A percentile compares a stretch with the other conserved stretches of the same genome.
Conservation (phyloP, 2,329 filamentous ascomycete species). For the Setomelanomma holmii region DNA sequence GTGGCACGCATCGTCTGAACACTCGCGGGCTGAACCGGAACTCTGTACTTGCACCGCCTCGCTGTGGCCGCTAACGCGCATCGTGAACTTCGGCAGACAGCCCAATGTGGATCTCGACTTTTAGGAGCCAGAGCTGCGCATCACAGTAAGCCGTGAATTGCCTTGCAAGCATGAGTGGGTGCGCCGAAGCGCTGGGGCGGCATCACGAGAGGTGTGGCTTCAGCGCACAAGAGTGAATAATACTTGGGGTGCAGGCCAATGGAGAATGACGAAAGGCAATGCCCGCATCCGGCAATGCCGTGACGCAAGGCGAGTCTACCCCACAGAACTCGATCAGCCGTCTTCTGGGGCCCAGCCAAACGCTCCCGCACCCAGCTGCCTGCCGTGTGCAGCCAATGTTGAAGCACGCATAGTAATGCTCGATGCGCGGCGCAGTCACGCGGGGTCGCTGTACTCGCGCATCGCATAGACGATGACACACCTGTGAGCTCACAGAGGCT, state of each 20-base stretch:
- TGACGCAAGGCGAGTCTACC: conserved; percentile 23
- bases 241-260: conserved; percentile 15
- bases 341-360: conserved; percentile 4
- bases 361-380: not conserved
- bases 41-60: conserved; percentile 32
- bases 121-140: too few species aligned
- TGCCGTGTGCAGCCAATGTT: conserved; percentile 15
- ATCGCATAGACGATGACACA: conserved; percentile 14
- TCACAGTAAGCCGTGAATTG: conserved; percentile 16
- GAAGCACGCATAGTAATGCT: conserved; percentile 7
- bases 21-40: conserved; percentile 40
- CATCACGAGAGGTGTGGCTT: conserved; percentile 11
- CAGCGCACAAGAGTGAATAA: conserved; percentile 9
- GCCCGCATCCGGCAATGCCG: conserved; percentile 24
- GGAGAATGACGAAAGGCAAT: conserved; percentile 26
- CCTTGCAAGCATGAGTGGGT: conserved; percentile 11
- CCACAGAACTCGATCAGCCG: conserved; percentile 11
- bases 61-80: conserved; percentile 19
- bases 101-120: not conserved
- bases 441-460: not conserved
- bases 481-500: conserved; percentile 8
- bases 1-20: conserved; percentile 17
- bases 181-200: not conserved
- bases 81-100: conserved; percentile 13
- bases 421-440: conserved; percentile 15